Conservation (phyloP, 805 yeast species). For the Candida nanaspora region DNA sequence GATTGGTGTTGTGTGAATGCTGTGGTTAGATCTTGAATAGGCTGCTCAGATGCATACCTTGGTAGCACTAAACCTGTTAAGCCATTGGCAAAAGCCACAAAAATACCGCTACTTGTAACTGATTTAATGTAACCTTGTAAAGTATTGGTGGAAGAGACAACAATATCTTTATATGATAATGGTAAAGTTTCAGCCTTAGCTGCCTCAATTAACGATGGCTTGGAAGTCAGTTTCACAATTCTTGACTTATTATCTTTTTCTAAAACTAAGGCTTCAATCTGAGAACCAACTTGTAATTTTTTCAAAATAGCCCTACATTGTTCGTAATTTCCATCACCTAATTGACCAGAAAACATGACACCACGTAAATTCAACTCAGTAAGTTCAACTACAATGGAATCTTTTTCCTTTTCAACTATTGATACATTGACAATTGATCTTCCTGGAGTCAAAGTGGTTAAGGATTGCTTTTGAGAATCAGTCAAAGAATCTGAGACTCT, state of each 20-base stretch:
- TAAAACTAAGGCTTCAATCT: conserved; percentile 52
- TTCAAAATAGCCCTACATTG: conserved; percentile 64
- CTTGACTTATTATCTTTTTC: conserved; percentile 59
- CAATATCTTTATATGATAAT: conserved; percentile 47
- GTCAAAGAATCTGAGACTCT: conserved; percentile 52
- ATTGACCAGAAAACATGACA: conserved; percentile 64
- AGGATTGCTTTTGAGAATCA: conserved; percentile 36
- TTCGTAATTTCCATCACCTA: conserved; percentile 69
- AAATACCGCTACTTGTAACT: conserved; percentile 73
- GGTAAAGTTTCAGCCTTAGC: conserved; percentile 54
- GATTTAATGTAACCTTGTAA: conserved; percentile 74
- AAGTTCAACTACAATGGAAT: conserved; percentile 60
- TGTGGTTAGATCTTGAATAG: conserved; percentile 43
- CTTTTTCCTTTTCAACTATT: conserved; percentile 71
- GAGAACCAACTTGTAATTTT: conserved; percentile 54
- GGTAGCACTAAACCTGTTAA: conserved; percentile 81
- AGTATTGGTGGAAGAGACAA: conserved; percentile 30
- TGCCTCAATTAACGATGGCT: conserved; percentile 59
- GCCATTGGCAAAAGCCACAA: conserved; percentile 72
- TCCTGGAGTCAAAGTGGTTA: conserved; percentile 50
- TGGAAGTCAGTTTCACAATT: conserved; percentile 56
- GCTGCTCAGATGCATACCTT: conserved; percentile 54
- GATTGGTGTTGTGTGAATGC: conserved; percentile 63
- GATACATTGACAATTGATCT: conserved; percentile 50
- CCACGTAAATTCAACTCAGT: conserved; percentile 51